These are phyloP conservation scores for Termitomyces sp. DNA, from an alignment of 768 basidiomycete genomes.

Conservation along the genomic window DNA sequence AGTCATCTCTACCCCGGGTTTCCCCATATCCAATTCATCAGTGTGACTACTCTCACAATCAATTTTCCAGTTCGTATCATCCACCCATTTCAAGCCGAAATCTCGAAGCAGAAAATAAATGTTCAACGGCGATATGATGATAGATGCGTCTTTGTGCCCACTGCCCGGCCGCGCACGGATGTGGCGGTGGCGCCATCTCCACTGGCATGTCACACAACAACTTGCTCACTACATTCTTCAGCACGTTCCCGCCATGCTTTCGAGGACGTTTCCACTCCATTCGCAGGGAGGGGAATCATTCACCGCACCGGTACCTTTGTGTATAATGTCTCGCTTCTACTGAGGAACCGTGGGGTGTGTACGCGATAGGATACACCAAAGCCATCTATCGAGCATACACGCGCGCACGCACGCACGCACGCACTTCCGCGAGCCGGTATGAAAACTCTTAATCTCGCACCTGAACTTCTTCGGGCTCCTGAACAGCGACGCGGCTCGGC, in stretches of 20 bases:
- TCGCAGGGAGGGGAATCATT: too few species aligned
- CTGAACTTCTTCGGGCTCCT: background rate
- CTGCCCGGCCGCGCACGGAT: background rate
- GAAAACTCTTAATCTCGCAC: background rate
- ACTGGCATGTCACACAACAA: too few species aligned
- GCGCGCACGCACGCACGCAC: too few species aligned
- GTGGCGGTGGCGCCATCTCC: slow-evolving; percentile 1
- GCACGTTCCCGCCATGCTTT: background rate
- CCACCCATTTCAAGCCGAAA: background rate
- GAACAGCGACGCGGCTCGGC: background rate
- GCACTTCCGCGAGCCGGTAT: background rate
- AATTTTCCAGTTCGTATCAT: background rate
- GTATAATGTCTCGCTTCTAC: background rate
- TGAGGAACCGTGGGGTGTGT: background rate
- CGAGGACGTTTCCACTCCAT: too few species aligned
- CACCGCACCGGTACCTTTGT: too few species aligned
- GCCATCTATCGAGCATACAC: too few species aligned
- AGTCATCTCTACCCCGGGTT: too few species aligned
- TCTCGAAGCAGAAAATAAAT: background rate
- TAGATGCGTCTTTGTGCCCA: background rate
- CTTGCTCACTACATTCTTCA: too few species aligned
- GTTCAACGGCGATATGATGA: background rate
- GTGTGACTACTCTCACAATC: background rate
- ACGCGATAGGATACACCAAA: too few species aligned
- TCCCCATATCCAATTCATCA: background rate